Base-by-base conservation (phyloP, 345 rosid genomes). In the Raphanus sativus region DNA sequence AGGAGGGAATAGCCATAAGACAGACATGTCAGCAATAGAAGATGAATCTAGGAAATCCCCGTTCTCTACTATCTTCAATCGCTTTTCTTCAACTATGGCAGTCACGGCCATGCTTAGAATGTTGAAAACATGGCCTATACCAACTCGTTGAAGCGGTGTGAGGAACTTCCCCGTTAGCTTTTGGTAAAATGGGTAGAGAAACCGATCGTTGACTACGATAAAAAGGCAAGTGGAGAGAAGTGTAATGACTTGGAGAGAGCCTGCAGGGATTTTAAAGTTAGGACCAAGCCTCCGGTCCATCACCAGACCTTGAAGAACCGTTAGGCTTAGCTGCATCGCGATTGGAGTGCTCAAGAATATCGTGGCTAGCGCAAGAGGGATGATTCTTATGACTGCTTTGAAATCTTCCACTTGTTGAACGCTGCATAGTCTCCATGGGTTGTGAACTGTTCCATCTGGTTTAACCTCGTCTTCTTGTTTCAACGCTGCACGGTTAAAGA, bases 321-420 rank as follows among this genome's bases (percentile, higher is more conserved):
- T 75, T 65, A 87, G 42, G 74, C 87, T 83, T 26, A 38, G 52
- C 69, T 77, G 84, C 11, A 66, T 62, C 0, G 87, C 83, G 1
- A 86, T 64, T 11, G 90, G 82, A 6, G 71, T 81, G 78, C 77
- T 76, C 58, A 91, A 9, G 54, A 86, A 69, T 38, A 89, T 67
- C 4, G 67, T 36, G 5, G 81, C 73, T 73, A 89, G 84, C 74
- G 79, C 75, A 12, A 85, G 67, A 24, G 89, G 92, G 34, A 82
- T 70, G 28, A 86, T 78, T 63, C 77, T 83, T 3, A 88, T 25
- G 3, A 90, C 73, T 2, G 75, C 65, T 73, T 90, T 90, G 16
- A 88, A 82, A 78, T 88, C 89, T 70, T 90, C 96, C 17, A 87
- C 91, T 79, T 88, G 86, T 36, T 75, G 50, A 40, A 75, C 79